phyloP scores from a whole-genome alignment of 2,329 filamentous ascomycete genomes.

The Lasiodiplodia sp. region DNA sequence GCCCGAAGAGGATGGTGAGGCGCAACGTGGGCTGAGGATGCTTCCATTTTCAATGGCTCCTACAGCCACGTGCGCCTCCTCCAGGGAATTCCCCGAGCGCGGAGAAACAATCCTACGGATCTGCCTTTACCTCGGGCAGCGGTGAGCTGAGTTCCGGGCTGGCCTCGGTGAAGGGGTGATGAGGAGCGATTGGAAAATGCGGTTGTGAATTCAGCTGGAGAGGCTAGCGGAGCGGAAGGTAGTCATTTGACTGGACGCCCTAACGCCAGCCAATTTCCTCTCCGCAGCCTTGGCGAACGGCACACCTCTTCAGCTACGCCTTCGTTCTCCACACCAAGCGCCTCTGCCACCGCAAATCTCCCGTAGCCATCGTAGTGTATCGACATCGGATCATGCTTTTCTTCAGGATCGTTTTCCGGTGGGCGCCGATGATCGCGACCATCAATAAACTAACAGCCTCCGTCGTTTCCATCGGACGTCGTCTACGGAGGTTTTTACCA shows the following conservation, averaged over 20 bases:
- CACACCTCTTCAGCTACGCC: not conserved
- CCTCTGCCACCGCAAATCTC: not conserved
- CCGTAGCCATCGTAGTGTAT: not conserved
- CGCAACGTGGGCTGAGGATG: not conserved
- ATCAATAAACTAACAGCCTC: not conserved
- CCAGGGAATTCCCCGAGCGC: not conserved
- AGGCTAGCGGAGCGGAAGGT: not conserved
- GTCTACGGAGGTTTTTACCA: too few relatives aligned
- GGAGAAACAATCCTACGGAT: not conserved
- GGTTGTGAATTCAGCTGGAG: not conserved
- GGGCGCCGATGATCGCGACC: not conserved
- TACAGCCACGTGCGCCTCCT: too few relatives aligned
- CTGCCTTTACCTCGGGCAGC: not conserved
- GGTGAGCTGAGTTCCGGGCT: too few relatives aligned
- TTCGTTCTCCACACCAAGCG: not conserved
- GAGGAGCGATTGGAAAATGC: not conserved
- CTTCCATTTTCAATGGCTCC: too few relatives aligned
- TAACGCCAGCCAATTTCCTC: not conserved
- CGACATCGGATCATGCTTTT: not conserved
- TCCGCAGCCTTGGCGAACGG: not conserved
- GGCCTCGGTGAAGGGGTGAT: not conserved
- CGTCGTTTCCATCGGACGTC: not conserved
- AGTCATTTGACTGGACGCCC: not conserved
- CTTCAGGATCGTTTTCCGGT: not conserved
- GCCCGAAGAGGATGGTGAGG: not conserved